Evolutionary conservation across 2,329 filamentous ascomycete genomes (phyloP).

Genomic region (Ophiognomonia clavigignenti-juglandacearum): DNA sequence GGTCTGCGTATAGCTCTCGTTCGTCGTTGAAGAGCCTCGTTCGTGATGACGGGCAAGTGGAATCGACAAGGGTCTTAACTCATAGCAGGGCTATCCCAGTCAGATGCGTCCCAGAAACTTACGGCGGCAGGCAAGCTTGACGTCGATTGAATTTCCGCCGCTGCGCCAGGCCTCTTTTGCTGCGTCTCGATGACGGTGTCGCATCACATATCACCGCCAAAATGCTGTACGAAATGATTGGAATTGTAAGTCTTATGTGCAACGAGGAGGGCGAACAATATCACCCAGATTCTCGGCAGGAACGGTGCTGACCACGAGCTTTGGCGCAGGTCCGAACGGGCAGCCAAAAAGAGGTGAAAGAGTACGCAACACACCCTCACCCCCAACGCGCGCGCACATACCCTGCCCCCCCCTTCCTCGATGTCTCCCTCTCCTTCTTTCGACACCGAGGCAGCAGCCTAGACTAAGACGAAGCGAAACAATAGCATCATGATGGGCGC

Average conservation of each 20-base stretch:
- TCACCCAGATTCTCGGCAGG: neutral
- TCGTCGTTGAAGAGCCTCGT: too few relatives aligned
- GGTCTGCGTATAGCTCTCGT: too few relatives aligned
- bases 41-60: too few relatives aligned
- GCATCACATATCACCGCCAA: slow-evolving; percentile 24
- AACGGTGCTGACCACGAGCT: neutral
- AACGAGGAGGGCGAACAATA: too few relatives aligned
- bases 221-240: slow-evolving; percentile 98
- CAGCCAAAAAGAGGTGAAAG: slow-evolving; percentile 87
- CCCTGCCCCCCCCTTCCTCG: neutral
- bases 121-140: neutral
- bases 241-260: slow-evolving; percentile 63
- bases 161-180: neutral
- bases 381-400: slow-evolving; percentile 21
- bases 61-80: neutral
- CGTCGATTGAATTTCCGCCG: neutral
- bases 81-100: too few relatives aligned
- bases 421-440: neutral
- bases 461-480: neutral
- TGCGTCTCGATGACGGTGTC: slow-evolving; percentile 5
- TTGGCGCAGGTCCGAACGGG: slow-evolving; percentile 78
- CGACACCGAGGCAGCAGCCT: neutral
- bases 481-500: slow-evolving; percentile 79
- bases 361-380: slow-evolving; percentile 52
- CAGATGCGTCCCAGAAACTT: too few relatives aligned